Base-by-base conservation (phyloP, 2,329 filamentous ascomycete species). In the Neocucurbitaria cava region DNA sequence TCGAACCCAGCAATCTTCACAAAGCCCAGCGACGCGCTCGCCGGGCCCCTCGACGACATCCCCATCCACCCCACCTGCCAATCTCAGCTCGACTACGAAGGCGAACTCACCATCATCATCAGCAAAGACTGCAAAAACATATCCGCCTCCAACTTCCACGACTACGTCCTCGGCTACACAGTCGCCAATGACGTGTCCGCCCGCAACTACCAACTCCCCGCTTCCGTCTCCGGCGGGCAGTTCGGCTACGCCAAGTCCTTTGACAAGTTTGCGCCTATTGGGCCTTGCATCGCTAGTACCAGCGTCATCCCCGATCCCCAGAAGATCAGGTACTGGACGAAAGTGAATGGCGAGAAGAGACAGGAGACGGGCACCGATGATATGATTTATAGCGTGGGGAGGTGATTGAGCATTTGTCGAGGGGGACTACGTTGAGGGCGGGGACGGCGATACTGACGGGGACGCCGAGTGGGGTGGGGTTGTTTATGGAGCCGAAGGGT, bases 121-220 rank as follows among this genome's bases (percentile, higher is more conserved):
- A 61, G 64, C 33, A 58, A 59, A 11, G 70, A 73, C 59, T 69
- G 63, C 49, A 75, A 75, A 42, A 75, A 76, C 58, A 60, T 73
- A 9, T 75, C 78, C 41, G 83, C 86, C 60, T 78, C 76, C 0
- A 80, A 87, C 24, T 85, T 85, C 5, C 67, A 85, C 46, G 79
- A 82, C 58, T 86, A 88, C 62, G 79, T 89, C 4, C 81, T 89
- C 1, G 86, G 87, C 24, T 89, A 89, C 68, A 86, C 85, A 0
- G 81, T 81, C 20, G 81, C 81, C 64, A 89, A 89, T 73, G 86
- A 89, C 65, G 81, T 89, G 6, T 87, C 85, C 2, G 84, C 82
- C 56, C 81, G 85, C 3, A 81, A 82, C 46, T 78, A 78, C 48
- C 85, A 88, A 39, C 50, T 75, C 1, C 71, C 72, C 2, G 69